These are phyloP conservation scores for Plasmopara muralis DNA, from an alignment of 352 stramenopile species.

Conservation along the genomic window DNA sequence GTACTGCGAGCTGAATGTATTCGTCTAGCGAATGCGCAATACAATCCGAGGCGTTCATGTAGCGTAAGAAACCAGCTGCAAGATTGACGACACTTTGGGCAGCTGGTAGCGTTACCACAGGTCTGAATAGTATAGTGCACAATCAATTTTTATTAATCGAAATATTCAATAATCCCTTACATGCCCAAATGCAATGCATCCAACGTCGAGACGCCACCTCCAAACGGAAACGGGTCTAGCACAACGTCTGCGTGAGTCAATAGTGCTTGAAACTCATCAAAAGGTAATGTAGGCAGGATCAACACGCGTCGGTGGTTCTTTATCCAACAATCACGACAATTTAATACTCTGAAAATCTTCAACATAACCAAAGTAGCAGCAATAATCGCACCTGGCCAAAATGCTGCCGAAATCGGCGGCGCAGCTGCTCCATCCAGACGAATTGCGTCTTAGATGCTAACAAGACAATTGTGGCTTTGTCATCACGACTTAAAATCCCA, in stretches of 20 bases:
- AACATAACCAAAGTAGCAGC: background rate
- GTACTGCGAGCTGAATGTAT: constrained; percentile 32
- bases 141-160: background rate
- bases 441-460: constrained; percentile 39
- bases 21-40: constrained; percentile 34
- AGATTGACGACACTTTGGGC: constrained; percentile 51
- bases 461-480: constrained; percentile 33
- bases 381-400: constrained; percentile 25
- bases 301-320: constrained; percentile 33
- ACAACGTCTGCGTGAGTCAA: constrained; percentile 58
- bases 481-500: constrained; percentile 34
- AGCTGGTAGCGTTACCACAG: constrained; percentile 48
- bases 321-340: background rate
- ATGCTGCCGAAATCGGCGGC: constrained; percentile 28
- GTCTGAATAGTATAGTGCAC: constrained; percentile 18
- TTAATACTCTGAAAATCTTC: background rate
- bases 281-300: constrained; percentile 56
- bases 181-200: constrained; percentile 72
- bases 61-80: constrained; percentile 50
- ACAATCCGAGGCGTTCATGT: constrained; percentile 40
- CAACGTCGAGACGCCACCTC: constrained; percentile 77
- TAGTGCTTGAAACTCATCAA: constrained; percentile 47
- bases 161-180: constrained; percentile 21
- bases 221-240: constrained; percentile 81
- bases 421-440: constrained; percentile 50